A percentile compares a stretch with the other conserved stretches of the same genome.
Evolutionary conservation across 441 rosid species (phyloP).

Genomic region (Mallotus repandus): DNA sequence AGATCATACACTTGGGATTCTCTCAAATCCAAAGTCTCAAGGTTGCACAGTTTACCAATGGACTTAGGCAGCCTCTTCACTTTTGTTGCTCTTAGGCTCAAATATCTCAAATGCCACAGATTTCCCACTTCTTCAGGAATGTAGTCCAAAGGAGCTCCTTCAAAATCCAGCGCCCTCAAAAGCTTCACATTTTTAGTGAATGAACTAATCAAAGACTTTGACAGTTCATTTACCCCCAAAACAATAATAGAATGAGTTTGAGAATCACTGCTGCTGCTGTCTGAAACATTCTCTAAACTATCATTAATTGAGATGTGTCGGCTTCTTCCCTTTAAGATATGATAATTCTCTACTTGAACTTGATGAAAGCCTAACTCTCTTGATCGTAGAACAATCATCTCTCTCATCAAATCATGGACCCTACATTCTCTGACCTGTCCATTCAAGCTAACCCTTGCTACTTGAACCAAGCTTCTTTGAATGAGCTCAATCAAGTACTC

Average conservation of each 20-base stretch:
- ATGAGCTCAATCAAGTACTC: slow-evolving; percentile 28
- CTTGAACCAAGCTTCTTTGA: slow-evolving; percentile 23
- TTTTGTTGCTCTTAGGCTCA: not conserved
- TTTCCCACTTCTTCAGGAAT: slow-evolving; percentile 5
- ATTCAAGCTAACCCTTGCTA: slow-evolving; percentile 8
- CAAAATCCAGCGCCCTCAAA: slow-evolving; percentile 8
- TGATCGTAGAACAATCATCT: slow-evolving; percentile 16
- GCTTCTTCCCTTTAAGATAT: not conserved
- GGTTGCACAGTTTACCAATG: slow-evolving; percentile 9
- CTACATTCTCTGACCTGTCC: slow-evolving; percentile 24
- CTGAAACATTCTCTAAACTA: not conserved
- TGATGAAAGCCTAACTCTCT: not conserved
- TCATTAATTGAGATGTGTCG: not conserved
- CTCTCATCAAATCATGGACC: slow-evolving; percentile 18
- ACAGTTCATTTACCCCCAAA: not conserved
- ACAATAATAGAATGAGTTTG: not conserved
- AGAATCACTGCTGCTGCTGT: not conserved
- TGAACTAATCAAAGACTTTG: slow-evolving; percentile 13
- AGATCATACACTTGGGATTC: not conserved
- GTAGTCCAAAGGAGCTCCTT: slow-evolving; percentile 4
- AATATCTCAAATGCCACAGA: slow-evolving; percentile 10
- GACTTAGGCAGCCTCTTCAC: slow-evolving; percentile 13
- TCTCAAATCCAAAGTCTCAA: not conserved
- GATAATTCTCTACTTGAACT: not conserved
- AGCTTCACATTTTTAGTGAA: not conserved